Conservation (phyloP, 2,329 filamentous ascomycete genomes). For the Fusarium temperatum region DNA sequence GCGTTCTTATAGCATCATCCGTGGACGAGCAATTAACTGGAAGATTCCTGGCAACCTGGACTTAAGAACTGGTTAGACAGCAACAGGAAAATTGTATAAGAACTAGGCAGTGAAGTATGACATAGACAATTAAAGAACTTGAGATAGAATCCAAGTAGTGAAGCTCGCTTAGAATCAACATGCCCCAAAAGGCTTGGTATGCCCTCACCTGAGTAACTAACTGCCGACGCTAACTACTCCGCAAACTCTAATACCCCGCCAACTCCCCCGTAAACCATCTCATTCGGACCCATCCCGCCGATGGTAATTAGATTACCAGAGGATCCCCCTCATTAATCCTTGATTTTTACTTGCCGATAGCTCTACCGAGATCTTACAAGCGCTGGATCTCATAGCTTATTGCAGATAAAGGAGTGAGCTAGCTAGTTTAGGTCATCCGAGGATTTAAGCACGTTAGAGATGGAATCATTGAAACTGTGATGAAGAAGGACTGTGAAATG, state of each 20-base stretch:
- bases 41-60: background rate
- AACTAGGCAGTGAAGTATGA: accelerated
- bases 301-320: background rate
- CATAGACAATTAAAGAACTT: accelerated
- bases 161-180: background rate
- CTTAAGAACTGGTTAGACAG: background rate
- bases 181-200: background rate
- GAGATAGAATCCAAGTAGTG: accelerated
- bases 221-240: background rate
- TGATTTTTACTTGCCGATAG: background rate
- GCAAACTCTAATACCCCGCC: constrained; percentile 6
- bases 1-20: too few species aligned
- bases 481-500: accelerated
- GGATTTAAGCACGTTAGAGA: background rate
- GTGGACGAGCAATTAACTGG: background rate
- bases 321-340: background rate
- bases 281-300: background rate
- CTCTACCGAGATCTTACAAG: background rate
- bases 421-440: background rate
- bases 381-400: too few species aligned
- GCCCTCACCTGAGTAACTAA: background rate
- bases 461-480: background rate
- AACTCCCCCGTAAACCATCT: background rate
- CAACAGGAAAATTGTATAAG: accelerated
- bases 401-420: background rate